phyloP scores from a whole-genome alignment of 441 rosid genomes.

The Gossypium davidsonii region DNA sequence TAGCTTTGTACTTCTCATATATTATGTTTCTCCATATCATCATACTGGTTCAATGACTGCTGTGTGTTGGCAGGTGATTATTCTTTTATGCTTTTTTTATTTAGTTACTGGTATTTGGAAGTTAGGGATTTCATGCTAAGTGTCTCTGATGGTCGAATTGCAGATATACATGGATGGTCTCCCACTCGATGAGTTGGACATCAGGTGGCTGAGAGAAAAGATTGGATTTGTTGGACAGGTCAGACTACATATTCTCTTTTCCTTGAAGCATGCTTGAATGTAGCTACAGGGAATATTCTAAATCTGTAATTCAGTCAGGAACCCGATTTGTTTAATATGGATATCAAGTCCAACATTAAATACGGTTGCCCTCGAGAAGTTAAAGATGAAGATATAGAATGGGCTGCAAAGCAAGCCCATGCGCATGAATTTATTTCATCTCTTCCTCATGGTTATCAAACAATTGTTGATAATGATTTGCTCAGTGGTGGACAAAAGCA shows the following conservation, averaged over 20 bases:
- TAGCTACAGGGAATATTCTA: background rate
- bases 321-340: slow-evolving; percentile 33
- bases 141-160: slow-evolving; percentile 4
- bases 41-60: background rate
- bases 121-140: slow-evolving; percentile 10
- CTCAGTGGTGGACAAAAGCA: slow-evolving; percentile 44
- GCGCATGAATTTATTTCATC: slow-evolving; percentile 37
- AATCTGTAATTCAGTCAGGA: slow-evolving; percentile 24
- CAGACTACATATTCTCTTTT: background rate
- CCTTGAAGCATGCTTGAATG: background rate
- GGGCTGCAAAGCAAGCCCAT: slow-evolving; percentile 35
- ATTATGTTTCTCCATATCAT: background rate
- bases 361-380: slow-evolving; percentile 31
- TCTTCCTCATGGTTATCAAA: slow-evolving; percentile 36
- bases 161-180: slow-evolving; percentile 33
- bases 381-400: slow-evolving; percentile 25
- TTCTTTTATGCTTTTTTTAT: background rate
- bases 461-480: slow-evolving; percentile 28
- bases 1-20: slow-evolving; percentile 1
- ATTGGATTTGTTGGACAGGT: slow-evolving; percentile 40
- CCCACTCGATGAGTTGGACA: slow-evolving; percentile 28
- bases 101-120: background rate
- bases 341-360: slow-evolving; percentile 34
- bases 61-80: background rate
- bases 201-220: slow-evolving; percentile 32